phyloP scores from a whole-genome alignment of 768 basidiomycete genomes.

The Agrocybe pediades region DNA sequence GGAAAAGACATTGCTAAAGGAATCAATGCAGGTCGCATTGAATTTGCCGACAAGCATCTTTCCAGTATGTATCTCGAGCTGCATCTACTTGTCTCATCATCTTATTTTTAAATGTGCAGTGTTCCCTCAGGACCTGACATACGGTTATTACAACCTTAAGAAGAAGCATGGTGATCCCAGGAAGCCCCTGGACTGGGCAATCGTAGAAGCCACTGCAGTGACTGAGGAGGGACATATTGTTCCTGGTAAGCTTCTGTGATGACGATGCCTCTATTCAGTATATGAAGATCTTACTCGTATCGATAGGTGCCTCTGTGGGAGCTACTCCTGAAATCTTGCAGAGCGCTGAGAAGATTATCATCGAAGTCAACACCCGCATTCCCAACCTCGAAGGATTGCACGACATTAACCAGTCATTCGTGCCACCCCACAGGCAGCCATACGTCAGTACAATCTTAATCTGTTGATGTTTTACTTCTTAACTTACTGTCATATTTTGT shows the following conservation, averaged over 20 bases:
- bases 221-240: conserved; percentile 50
- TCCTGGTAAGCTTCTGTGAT: conserved; percentile 27
- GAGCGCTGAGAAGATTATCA: conserved; percentile 48
- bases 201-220: conserved; percentile 51
- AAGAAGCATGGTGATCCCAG: conserved; percentile 45
- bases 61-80: conserved; percentile 34
- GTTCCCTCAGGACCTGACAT: conserved; percentile 52
- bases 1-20: conserved; percentile 50
- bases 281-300: background rate
- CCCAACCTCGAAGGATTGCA: conserved; percentile 50
- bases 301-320: conserved; percentile 44
- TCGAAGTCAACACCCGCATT: conserved; percentile 49
- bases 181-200: conserved; percentile 50
- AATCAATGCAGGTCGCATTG: conserved; percentile 48
- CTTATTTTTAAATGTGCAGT: conserved; percentile 23
- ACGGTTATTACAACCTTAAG: conserved; percentile 46
- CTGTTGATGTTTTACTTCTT: conserved; percentile 2
- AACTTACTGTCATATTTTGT: background rate
- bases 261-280: no score
- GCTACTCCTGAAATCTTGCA: conserved; percentile 52
- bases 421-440: conserved; percentile 45
- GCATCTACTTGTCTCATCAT: background rate
- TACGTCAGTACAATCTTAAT: conserved; percentile 28
- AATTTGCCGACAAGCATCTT: conserved; percentile 50
- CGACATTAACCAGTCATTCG: conserved; percentile 47